Conservation (phyloP, 2,329 filamentous ascomycete species). For the Penicillium sp. region DNA sequence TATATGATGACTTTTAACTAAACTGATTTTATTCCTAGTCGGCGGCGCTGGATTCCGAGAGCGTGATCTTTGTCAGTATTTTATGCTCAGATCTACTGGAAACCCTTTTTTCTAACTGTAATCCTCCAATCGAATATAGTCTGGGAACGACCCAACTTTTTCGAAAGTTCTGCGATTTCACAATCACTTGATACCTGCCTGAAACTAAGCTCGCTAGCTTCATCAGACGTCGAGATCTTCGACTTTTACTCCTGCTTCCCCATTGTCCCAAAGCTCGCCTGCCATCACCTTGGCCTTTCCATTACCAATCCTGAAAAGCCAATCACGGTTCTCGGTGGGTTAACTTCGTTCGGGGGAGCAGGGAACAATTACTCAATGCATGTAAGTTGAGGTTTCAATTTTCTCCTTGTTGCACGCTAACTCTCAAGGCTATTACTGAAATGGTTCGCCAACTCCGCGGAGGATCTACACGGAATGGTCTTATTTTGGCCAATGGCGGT, state of each 20-base stretch:
- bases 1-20: not conserved
- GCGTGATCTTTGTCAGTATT: constrained; percentile 54
- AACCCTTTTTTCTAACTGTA: not conserved
- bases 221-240: constrained; percentile 61
- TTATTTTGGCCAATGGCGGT: constrained; percentile 69
- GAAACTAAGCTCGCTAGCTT: constrained; percentile 50
- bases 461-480: constrained; percentile 53
- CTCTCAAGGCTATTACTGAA: constrained; percentile 54
- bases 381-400: constrained; percentile 38
- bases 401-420: constrained; percentile 15
- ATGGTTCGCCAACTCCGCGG: constrained; percentile 59
- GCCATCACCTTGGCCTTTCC: constrained; percentile 61
- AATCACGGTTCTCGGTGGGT: constrained; percentile 65
- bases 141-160: constrained; percentile 65
- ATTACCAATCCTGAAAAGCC: constrained; percentile 53
- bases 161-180: constrained; percentile 62
- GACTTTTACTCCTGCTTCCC: constrained; percentile 74
- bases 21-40: constrained; percentile 30
- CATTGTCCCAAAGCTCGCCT: constrained; percentile 70
- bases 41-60: constrained; percentile 68
- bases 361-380: constrained; percentile 75
- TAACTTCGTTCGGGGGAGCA: constrained; percentile 71
- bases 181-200: constrained; percentile 61
- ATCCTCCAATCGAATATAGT: no score
- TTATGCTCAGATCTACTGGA: not conserved